Base-by-base conservation (phyloP, 1,284 basidiomycete genomes). In the Pascua sp. region DNA sequence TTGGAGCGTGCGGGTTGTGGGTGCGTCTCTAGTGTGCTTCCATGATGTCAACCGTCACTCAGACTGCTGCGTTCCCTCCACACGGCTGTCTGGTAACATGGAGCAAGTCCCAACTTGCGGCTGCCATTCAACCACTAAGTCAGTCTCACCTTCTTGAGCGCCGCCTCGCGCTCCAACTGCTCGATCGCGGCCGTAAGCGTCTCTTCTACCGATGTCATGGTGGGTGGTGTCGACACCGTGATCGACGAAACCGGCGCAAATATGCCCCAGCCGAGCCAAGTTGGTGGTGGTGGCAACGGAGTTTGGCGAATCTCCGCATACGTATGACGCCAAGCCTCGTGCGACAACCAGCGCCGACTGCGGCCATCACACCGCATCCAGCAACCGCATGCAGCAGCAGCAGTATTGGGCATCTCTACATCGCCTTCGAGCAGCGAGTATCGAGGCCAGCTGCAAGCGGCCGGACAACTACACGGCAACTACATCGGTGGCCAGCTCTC, bases 131-230 rank as follows among this genome's bases (percentile, higher is more conserved):
- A 32, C 24, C 24, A 42, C 4, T 42, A 1, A 15, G 2, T n/a
- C 12, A 13, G 36, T 51, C 67, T 53, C 40, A 75, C 76, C 70
- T 76, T 77, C 53, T 73, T 73, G 47, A 77, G 58, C 11, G 65
- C 66, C 54, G 71, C 67, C 59, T 78, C 76, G 9, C 66, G 60
- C 62, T 77, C 75, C 16, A 78, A 66, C 49, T 69, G 63, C n/a
- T 64, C 51, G 24, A 75, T 76, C 42, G 70, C 73, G 18, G 61
- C 64, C 13, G 66, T 61, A 18, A 71, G 60, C 4, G 69, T 67
- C 41, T 51, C 49, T 56, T 64, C 64, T 52, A 69, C 67, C 18
- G 52, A 46, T 15, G 52, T 53, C 59, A 55, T 59, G 45, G 49
- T 57, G 41, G 37, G 44, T 53, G 36, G 17, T 44, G 32, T 40